Evolutionary conservation across 306 rosid species (phyloP).

Genomic region (cucumber (Cucumis sativus)): DNA sequence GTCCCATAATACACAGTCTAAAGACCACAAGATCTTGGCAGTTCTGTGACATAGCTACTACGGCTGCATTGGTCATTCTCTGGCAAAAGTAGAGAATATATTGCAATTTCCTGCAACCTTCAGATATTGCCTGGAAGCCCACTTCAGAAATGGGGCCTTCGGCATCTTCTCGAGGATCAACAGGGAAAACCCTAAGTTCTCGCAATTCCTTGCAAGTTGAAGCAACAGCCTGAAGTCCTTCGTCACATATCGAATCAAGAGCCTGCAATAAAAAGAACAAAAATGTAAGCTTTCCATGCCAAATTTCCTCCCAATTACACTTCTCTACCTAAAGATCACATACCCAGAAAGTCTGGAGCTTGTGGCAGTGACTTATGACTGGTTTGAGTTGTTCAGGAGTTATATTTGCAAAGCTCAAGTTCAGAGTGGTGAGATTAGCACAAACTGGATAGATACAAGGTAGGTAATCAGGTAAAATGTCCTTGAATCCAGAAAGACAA

Average conservation of each 20-base stretch:
- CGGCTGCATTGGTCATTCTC: conserved; percentile 83
- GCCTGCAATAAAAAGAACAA: conserved; percentile 30
- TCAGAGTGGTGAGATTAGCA: conserved; percentile 52
- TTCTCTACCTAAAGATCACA: conserved; percentile 5
- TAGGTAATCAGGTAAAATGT: conserved; percentile 38
- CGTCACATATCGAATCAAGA: conserved; percentile 67
- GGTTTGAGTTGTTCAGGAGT: conserved; percentile 47
- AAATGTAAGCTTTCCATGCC: conserved; percentile 10
- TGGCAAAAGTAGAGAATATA: conserved; percentile 71
- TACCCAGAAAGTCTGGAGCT: conserved; percentile 69
- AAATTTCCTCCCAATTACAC: neutral
- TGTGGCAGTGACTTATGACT: conserved; percentile 52
- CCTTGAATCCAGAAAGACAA: conserved; percentile 81
- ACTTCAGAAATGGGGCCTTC: conserved; percentile 81
- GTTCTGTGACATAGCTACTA: conserved; percentile 70
- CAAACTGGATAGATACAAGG: conserved; percentile 58
- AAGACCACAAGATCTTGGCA: conserved; percentile 78
- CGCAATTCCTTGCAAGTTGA: conserved; percentile 63
- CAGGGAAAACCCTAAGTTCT: conserved; percentile 74
- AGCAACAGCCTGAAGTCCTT: conserved; percentile 82
- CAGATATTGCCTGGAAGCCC: conserved; percentile 70
- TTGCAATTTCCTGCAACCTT: conserved; percentile 69
- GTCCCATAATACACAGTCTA: conserved; percentile 76
- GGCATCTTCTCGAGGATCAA: conserved; percentile 30
- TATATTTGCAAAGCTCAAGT: conserved; percentile 65